A percentile compares a stretch with the other conserved stretches of the same genome.
Evolutionary conservation across 805 yeast species (phyloP).

Genomic region (Candida michaelii): DNA sequence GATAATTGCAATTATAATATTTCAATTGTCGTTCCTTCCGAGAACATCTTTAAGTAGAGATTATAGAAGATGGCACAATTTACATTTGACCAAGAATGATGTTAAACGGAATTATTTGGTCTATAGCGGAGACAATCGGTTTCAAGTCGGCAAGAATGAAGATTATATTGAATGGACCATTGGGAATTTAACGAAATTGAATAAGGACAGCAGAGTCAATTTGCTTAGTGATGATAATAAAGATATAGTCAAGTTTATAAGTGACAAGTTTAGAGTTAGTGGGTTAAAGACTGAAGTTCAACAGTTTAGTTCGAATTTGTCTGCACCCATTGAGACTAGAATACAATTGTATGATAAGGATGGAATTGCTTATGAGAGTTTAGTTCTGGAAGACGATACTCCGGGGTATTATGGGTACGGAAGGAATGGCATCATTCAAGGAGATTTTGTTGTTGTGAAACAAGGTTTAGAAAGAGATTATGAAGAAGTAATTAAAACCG

Average conservation of each 20-base stretch:
- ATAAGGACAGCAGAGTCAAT: conserved; percentile 20
- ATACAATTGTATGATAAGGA: conserved; percentile 26
- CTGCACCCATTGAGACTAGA: conserved; percentile 26
- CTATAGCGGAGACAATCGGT: conserved; percentile 25
- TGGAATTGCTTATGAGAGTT: conserved; percentile 25
- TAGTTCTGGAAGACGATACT: conserved; percentile 19
- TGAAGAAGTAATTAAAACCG: conserved; percentile 18
- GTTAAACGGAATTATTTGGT: conserved; percentile 60
- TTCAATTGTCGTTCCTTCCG: conserved; percentile 75
- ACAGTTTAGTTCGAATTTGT: conserved; percentile 17
- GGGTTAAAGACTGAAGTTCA: conserved; percentile 23
- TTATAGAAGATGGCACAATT: conserved; percentile 70
- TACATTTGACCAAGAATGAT: conserved; percentile 65
- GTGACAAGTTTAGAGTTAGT: conserved; percentile 25
- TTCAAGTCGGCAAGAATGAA: conserved; percentile 20
- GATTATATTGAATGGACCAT: conserved; percentile 29
- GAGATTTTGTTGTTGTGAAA: conserved; percentile 29
- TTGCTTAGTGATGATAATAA: conserved; percentile 26
- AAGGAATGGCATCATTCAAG: conserved; percentile 23
- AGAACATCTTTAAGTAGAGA: conserved; percentile 82
- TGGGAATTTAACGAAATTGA: conserved; percentile 26
- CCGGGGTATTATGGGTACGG: conserved; percentile 33
- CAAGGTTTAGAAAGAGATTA: conserved; percentile 33
- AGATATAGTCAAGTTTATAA: conserved; percentile 26
- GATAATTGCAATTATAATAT: conserved; percentile 48